phyloP scores from a whole-genome alignment of 2,329 filamentous ascomycete species.

The Fusarium neocosmosporiellum region DNA sequence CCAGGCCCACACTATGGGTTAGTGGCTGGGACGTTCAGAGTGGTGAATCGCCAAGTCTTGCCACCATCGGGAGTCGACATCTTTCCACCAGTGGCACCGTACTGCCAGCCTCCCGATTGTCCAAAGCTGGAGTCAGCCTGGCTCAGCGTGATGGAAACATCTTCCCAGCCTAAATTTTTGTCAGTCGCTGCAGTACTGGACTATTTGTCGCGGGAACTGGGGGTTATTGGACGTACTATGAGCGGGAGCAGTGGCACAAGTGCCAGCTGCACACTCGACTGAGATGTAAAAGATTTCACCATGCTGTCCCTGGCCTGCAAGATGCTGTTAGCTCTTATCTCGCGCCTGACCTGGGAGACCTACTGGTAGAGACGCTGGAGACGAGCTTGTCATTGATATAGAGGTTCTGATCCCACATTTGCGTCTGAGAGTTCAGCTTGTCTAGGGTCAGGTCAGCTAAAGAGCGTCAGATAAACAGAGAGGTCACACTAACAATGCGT shows the following conservation, averaged over 20 bases:
- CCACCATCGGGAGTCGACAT: conserved; percentile 18
- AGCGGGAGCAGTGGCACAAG: conserved; percentile 8
- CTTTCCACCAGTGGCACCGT: conserved; percentile 16
- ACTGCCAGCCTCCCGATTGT: neutral
- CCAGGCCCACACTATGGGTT: neutral
- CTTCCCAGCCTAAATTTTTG: conserved; percentile 7
- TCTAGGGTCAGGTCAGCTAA: neutral
- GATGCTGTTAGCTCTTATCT: neutral
- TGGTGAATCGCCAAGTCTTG: conserved; percentile 11
- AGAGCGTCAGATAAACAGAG: too few relatives aligned
- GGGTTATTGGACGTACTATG: conserved; percentile 15
- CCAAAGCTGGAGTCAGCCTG: conserved; percentile 9
- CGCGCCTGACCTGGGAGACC: neutral
- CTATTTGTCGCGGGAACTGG: too few relatives aligned
- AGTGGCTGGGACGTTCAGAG: conserved; percentile 5
- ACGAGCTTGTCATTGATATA: conserved; percentile 12
- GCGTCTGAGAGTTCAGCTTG: conserved; percentile 1
- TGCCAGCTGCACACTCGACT: conserved; percentile 10
- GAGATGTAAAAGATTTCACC: conserved; percentile 25
- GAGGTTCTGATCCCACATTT: conserved; percentile 22
- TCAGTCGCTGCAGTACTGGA: neutral
- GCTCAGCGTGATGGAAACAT: conserved; percentile 14
- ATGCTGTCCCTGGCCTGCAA: conserved; percentile 3
- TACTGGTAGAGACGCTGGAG: conserved; percentile 17
- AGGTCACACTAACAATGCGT: conserved; percentile 2